Evolutionary conservation across 306 rosid genomes (phyloP).

Genomic region (Corylus americana): DNA sequence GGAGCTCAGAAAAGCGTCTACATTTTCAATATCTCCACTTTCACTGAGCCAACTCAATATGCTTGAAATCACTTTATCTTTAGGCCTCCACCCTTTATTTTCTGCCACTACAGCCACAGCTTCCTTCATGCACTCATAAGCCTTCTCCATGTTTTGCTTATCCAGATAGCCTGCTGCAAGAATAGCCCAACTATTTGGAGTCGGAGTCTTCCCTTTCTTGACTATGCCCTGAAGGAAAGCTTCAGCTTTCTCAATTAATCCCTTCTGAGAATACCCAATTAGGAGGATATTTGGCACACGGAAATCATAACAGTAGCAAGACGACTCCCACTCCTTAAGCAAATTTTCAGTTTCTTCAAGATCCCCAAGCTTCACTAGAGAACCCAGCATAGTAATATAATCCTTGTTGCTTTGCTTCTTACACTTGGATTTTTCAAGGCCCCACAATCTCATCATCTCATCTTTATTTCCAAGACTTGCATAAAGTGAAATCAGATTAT

Average conservation of each 20-base stretch:
- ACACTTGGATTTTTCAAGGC: slow-evolving; percentile 48
- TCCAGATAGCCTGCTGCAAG: slow-evolving; percentile 58
- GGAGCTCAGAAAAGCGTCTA: slow-evolving; percentile 53
- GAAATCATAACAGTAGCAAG: slow-evolving; percentile 55
- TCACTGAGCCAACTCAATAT: slow-evolving; percentile 49
- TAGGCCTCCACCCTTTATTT: slow-evolving; percentile 70
- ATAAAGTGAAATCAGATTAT: slow-evolving; percentile 57
- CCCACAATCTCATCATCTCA: slow-evolving; percentile 64
- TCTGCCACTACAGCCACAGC: slow-evolving; percentile 42
- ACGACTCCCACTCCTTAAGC: slow-evolving; percentile 64
- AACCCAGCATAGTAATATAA: slow-evolving; percentile 62
- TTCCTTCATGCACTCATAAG: slow-evolving; percentile 56
- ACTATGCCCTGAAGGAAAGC: slow-evolving; percentile 36
- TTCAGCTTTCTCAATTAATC: slow-evolving; percentile 55
- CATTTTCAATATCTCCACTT: slow-evolving; percentile 41
- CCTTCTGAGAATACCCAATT: slow-evolving; percentile 43
- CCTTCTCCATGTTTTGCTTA: slow-evolving; percentile 65
- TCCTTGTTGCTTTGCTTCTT: slow-evolving; percentile 65
- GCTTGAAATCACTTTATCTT: slow-evolving; percentile 38
- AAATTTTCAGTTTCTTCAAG: slow-evolving; percentile 50
- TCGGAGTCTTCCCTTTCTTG: slow-evolving; percentile 56
- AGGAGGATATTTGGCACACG: slow-evolving; percentile 60
- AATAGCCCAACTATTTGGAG: slow-evolving; percentile 74
- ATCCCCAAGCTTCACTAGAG: slow-evolving; percentile 62
- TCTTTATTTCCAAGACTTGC: slow-evolving; percentile 48